Conservation (phyloP, 495 filamentous ascomycete species). For the Podospora pseudoanserina region DNA sequence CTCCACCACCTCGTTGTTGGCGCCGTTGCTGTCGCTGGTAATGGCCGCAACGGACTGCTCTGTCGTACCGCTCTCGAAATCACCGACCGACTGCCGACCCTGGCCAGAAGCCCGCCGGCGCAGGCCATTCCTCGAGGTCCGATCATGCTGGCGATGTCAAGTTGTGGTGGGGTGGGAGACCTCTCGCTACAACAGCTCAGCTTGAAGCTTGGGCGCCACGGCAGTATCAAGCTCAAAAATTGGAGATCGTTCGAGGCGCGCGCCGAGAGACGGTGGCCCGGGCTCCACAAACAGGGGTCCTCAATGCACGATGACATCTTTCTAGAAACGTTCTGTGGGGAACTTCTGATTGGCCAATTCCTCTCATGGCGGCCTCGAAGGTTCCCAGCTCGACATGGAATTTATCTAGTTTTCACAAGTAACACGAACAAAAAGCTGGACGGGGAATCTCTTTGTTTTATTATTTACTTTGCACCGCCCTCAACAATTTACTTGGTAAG, state of each 20-base stretch:
- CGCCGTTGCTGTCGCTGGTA: background rate
- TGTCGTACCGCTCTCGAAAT: constrained; percentile 11
- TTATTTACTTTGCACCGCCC: constrained; percentile 5
- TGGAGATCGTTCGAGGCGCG: background rate
- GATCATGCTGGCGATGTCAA: constrained; percentile 16
- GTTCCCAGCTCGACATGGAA: constrained; percentile 1
- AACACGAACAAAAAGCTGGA: background rate
- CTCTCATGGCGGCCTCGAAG: constrained; percentile 4
- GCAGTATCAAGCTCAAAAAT: constrained; percentile 4
- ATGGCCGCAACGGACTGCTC: constrained; percentile 3
- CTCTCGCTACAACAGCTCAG: constrained; percentile 1
- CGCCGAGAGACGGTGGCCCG: background rate
- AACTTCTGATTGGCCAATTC: constrained; percentile 13
- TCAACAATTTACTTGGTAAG: constrained; percentile 30
- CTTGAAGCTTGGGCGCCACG: background rate
- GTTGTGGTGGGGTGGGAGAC: constrained; percentile 13
- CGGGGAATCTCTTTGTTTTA: constrained; percentile 9
- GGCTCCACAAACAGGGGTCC: constrained; percentile 9
- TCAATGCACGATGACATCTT: constrained; percentile 30
- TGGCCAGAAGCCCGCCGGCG: constrained; percentile 9
- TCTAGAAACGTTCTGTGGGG: constrained; percentile 2
- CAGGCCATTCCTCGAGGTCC: constrained; percentile 19
- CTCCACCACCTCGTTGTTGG: background rate
- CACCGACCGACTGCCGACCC: constrained; percentile 4
- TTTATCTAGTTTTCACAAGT: background rate